Evolutionary conservation across 371 early-diverging fungal genomes (phyloP).

Genomic region (Mucor lusitanicus): DNA sequence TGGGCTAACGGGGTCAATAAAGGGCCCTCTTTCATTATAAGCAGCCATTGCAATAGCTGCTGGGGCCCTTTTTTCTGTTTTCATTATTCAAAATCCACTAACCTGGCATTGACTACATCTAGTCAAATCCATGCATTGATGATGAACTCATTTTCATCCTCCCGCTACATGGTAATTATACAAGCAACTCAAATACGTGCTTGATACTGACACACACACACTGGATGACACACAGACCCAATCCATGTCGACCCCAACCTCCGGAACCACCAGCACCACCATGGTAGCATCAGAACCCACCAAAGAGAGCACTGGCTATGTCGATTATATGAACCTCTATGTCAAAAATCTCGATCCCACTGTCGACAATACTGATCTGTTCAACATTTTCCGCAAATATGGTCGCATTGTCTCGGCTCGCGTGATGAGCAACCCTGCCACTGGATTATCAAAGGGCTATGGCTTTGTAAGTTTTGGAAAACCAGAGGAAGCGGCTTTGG

Average conservation of each 20-base stretch:
- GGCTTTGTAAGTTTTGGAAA: constrained; percentile 49
- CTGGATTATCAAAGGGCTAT: constrained; percentile 47
- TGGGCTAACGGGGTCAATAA: not conserved
- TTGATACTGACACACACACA: not conserved
- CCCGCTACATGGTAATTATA: not conserved
- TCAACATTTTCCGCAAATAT: constrained; percentile 40
- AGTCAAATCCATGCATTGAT: constrained; percentile 13
- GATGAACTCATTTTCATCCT: not conserved
- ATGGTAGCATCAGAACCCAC: not conserved
- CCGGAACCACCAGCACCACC: not conserved
- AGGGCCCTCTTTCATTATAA: not conserved
- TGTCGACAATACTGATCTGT: constrained; percentile 41
- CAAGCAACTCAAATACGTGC: not conserved
- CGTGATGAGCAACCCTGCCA: constrained; percentile 48
- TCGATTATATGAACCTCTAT: constrained; percentile 43
- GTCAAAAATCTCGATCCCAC: constrained; percentile 50
- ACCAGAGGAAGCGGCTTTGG: constrained; percentile 39
- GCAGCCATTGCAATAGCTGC: not conserved
- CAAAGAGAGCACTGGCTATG: constrained; percentile 11
- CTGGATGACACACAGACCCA: not conserved
- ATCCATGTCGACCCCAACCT: constrained; percentile 3
- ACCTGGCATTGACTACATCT: not conserved
- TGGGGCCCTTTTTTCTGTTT: not conserved
- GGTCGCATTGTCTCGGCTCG: constrained; percentile 51
- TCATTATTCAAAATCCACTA: not conserved